Evolutionary conservation across 148 eudicot species (phyloP).

Genomic region (Amaranthus cruentus): DNA sequence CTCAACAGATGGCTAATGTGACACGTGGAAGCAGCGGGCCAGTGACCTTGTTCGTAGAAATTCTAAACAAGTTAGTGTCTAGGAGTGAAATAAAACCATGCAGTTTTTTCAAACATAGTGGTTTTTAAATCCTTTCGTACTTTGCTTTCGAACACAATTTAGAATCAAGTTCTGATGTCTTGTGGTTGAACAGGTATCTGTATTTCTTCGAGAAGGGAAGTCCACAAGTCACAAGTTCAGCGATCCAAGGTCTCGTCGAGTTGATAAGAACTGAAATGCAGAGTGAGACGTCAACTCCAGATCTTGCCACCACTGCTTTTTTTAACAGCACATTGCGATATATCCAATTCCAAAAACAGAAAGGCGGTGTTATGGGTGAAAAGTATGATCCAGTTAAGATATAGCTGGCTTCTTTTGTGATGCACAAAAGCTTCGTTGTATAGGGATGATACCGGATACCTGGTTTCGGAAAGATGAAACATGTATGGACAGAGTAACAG

Average conservation of each 20-base stretch:
- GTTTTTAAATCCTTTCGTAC: background rate
- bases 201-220: constrained; percentile 90
- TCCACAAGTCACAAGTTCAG: constrained; percentile 63
- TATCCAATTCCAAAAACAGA: constrained; percentile 94
- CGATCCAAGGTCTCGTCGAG: constrained; percentile 80
- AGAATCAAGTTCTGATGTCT: background rate
- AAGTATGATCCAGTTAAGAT: constrained; percentile 64
- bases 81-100: background rate
- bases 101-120: background rate
- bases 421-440: background rate
- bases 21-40: constrained; percentile 98
- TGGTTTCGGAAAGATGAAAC: background rate
- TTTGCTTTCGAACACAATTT: background rate
- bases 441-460: background rate
- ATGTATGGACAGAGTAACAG: background rate
- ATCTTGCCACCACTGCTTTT: constrained; percentile 63
- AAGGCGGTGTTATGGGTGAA: constrained; percentile 91
- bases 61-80: constrained; percentile 81
- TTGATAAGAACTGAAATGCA: constrained; percentile 85
- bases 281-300: constrained; percentile 48
- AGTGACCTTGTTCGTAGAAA: constrained; percentile 86
- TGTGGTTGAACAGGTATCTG: constrained; percentile 54
- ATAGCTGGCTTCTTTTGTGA: constrained; percentile 27
- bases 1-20: constrained; percentile 93
- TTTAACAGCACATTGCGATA: constrained; percentile 78